Percentiles rank a stretch among this genome's conserved stretches.
Evolutionary conservation across 1,139 yeast species (phyloP).

Genomic region (Yamadazyma triangularis): DNA sequence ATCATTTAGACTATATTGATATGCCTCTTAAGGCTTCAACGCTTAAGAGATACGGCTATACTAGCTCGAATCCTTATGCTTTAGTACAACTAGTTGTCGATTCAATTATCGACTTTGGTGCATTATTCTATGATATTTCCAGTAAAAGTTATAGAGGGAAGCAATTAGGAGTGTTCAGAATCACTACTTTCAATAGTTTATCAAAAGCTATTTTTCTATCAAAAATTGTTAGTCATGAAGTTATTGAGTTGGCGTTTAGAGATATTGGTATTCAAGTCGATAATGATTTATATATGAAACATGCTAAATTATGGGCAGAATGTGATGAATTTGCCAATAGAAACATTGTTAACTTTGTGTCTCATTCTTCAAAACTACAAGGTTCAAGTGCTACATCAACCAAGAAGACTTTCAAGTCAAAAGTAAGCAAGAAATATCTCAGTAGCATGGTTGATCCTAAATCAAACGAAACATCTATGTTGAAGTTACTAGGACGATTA

Average conservation of each 20-base stretch:
- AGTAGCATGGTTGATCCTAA: constrained; percentile 38
- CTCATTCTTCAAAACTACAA: constrained; percentile 27
- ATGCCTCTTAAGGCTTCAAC: constrained; percentile 31
- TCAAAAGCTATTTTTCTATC: constrained; percentile 59
- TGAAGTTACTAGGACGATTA: constrained; percentile 46
- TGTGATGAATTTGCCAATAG: constrained; percentile 48
- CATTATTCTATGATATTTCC: constrained; percentile 53
- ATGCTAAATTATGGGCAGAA: constrained; percentile 59
- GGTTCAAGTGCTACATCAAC: constrained; percentile 29
- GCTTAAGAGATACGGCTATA: constrained; percentile 36
- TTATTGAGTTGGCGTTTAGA: constrained; percentile 52
- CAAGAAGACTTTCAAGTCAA: constrained; percentile 36
- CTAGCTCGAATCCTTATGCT: constrained; percentile 33
- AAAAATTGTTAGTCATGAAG: constrained; percentile 57
- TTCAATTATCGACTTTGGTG: constrained; percentile 57
- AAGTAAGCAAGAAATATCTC: constrained; percentile 45
- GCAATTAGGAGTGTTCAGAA: constrained; percentile 64
- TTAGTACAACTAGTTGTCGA: constrained; percentile 37
- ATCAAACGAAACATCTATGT: constrained; percentile 42
- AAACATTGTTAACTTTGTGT: constrained; percentile 37
- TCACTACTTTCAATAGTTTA: constrained; percentile 64
- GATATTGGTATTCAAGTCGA: constrained; percentile 42
- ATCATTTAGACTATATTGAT: constrained; percentile 23
- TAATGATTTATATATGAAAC: constrained; percentile 43
- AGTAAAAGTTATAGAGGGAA: constrained; percentile 52